Evolutionary conservation across 176 grass and related monocot species (phyloP).

Genomic region (Raddia guianensis): DNA sequence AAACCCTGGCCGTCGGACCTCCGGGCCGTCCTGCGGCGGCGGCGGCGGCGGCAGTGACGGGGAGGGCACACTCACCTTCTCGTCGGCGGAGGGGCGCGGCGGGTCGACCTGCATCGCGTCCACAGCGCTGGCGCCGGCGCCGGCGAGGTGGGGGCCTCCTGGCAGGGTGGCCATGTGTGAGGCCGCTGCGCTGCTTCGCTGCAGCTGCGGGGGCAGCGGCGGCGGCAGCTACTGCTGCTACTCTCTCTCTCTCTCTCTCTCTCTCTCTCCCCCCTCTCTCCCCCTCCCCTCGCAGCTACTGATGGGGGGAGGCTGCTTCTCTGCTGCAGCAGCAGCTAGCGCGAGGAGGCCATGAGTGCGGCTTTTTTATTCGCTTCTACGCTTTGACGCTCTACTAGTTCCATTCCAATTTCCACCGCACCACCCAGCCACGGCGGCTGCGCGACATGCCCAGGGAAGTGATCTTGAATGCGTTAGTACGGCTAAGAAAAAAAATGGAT

Average conservation of each 20-base stretch:
- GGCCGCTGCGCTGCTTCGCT: not conserved
- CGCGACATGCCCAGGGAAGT: too few relatives aligned
- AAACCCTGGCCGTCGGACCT: not conserved
- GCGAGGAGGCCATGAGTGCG: conserved; percentile 1
- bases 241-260: conserved; percentile 27
- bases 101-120: conserved; percentile 53
- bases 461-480: too few relatives aligned
- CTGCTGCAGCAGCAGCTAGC: conserved; percentile 3
- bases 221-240: not conserved
- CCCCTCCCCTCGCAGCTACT: not conserved
- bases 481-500: too few relatives aligned
- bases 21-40: not conserved
- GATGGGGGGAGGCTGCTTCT: conserved; percentile 29
- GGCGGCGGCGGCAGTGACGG: not conserved
- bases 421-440: too few relatives aligned
- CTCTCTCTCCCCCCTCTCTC: conserved; percentile 27
- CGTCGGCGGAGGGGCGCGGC: conserved; percentile 35
- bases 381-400: too few relatives aligned
- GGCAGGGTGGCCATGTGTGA: conserved; percentile 45
- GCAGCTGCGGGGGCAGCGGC: not conserved
- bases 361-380: conserved; percentile 13
- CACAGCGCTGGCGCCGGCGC: not conserved
- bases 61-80: conserved; percentile 22
- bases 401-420: too few relatives aligned
- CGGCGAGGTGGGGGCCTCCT: not conserved